These are phyloP conservation scores for Ophiostoma montium DNA, from an alignment of 2,329 filamentous ascomycete genomes.

Conservation along the genomic window DNA sequence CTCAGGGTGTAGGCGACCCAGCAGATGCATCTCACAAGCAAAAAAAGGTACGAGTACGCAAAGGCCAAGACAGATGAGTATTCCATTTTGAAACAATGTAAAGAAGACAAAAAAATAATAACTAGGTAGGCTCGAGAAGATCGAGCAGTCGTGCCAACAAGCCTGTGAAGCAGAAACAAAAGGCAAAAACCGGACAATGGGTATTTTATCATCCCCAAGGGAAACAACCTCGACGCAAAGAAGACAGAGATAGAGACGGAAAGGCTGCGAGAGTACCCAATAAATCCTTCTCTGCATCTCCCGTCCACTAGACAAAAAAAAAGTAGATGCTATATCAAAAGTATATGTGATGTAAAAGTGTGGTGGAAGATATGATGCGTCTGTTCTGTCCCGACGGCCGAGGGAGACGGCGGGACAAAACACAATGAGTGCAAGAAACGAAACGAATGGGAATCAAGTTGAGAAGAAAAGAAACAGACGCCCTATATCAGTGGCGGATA, in stretches of 20 bases:
- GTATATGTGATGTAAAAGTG: too few species aligned
- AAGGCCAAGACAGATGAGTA: too few species aligned
- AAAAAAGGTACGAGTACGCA: too few species aligned
- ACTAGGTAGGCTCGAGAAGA: not conserved
- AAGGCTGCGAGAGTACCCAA: not conserved
- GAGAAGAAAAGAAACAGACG: not conserved
- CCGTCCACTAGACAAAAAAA: too few species aligned
- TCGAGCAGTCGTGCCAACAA: not conserved
- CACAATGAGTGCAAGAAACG: not conserved
- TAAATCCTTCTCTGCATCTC: not conserved
- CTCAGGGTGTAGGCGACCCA: too few species aligned
- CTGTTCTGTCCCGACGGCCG: too few species aligned
- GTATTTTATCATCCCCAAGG: not conserved
- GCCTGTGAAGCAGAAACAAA: not conserved
- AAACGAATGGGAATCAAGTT: too few species aligned
- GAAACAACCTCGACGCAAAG: not conserved
- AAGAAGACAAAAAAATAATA: not conserved
- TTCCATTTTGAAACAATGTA: too few species aligned
- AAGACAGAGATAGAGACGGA: conserved; percentile 1
- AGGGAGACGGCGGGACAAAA: too few species aligned
- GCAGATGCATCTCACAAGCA: too few species aligned
- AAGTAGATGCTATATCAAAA: too few species aligned
- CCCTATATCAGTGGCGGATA: conserved; percentile 27
- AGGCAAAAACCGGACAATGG: not conserved
- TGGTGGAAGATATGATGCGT: too few species aligned